phyloP scores from a whole-genome alignment of 2,329 filamentous ascomycete species.

The Scedosporium apiospermum region DNA sequence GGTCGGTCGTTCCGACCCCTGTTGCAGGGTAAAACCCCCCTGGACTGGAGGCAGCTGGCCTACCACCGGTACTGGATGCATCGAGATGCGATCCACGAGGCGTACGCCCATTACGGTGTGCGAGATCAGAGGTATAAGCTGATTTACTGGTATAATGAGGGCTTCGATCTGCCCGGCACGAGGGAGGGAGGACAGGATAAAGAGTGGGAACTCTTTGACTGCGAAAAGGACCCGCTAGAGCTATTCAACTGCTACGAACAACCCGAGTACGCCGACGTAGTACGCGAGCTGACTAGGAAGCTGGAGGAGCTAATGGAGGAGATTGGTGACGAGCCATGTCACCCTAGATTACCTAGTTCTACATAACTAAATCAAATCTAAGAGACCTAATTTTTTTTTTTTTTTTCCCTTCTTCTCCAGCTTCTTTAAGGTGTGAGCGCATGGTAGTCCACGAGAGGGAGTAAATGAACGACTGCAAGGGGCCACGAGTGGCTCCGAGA shows the following conservation, averaged over 20 bases:
- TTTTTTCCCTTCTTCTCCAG: too few species aligned
- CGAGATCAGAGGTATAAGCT: constrained; percentile 42
- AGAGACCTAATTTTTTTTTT: too few species aligned
- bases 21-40: constrained; percentile 25
- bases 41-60: constrained; percentile 38
- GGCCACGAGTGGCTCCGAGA: too few species aligned
- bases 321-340: constrained; percentile 36
- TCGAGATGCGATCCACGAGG: constrained; percentile 37
- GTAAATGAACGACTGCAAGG: too few species aligned
- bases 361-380: too few species aligned
- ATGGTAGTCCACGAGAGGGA: too few species aligned
- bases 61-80: constrained; percentile 51
- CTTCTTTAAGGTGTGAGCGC: too few species aligned
- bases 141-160: constrained; percentile 47
- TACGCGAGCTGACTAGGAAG: constrained; percentile 28
- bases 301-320: constrained; percentile 40
- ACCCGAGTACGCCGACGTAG: constrained; percentile 23
- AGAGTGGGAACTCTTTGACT: constrained; percentile 47
- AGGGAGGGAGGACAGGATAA: constrained; percentile 28
- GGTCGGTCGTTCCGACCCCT: constrained; percentile 32
- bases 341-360: constrained; percentile 8
- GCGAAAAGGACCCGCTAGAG: constrained; percentile 36
- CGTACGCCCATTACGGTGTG: constrained; percentile 42
- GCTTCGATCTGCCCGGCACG: constrained; percentile 33
- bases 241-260: constrained; percentile 36